These are phyloP conservation scores for Rhizopogon roseolus DNA, from an alignment of 768 basidiomycete genomes.

Conservation along the genomic window DNA sequence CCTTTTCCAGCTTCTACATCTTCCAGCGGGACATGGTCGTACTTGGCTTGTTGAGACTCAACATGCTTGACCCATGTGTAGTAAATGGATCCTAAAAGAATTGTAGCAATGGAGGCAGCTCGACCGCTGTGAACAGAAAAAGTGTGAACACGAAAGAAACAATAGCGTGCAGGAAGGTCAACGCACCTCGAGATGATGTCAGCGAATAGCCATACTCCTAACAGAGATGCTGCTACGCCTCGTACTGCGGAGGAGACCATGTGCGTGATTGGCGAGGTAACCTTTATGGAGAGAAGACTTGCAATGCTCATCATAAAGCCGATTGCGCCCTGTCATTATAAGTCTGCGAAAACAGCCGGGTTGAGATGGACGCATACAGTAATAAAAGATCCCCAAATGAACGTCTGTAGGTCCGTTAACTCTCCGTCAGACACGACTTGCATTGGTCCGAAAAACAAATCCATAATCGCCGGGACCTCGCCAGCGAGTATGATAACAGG, in stretches of 20 bases:
- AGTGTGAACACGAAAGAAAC: neutral
- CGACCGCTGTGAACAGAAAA: slow-evolving; percentile 54
- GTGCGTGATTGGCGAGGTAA: slow-evolving; percentile 96
- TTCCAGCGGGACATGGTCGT: slow-evolving; percentile 62
- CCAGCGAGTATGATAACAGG: slow-evolving; percentile 75
- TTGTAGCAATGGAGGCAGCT: slow-evolving; percentile 72
- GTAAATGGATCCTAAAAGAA: slow-evolving; percentile 75
- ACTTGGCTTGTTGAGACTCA: slow-evolving; percentile 48
- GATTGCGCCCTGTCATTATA: slow-evolving; percentile 57
- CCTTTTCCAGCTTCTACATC: slow-evolving; percentile 52
- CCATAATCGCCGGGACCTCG: slow-evolving; percentile 61
- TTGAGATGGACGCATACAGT: slow-evolving; percentile 46
- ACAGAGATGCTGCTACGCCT: slow-evolving; percentile 85
- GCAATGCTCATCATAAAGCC: slow-evolving; percentile 96
- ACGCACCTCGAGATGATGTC: slow-evolving; percentile 79
- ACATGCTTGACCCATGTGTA: slow-evolving; percentile 87
- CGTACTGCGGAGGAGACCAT: slow-evolving; percentile 96
- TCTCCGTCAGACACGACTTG: slow-evolving; percentile 33
- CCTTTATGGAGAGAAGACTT: slow-evolving; percentile 90
- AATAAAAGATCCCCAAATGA: slow-evolving; percentile 73
- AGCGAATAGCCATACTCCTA: slow-evolving; percentile 75
- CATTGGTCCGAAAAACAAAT: slow-evolving; percentile 50
- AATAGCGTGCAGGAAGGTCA: neutral
- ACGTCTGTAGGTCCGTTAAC: slow-evolving; percentile 52
- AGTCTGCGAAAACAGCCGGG: slow-evolving; percentile 2